These are phyloP conservation scores for Penicillium thymicola DNA, from an alignment of 2,329 filamentous ascomycete genomes.

Conservation along the genomic window DNA sequence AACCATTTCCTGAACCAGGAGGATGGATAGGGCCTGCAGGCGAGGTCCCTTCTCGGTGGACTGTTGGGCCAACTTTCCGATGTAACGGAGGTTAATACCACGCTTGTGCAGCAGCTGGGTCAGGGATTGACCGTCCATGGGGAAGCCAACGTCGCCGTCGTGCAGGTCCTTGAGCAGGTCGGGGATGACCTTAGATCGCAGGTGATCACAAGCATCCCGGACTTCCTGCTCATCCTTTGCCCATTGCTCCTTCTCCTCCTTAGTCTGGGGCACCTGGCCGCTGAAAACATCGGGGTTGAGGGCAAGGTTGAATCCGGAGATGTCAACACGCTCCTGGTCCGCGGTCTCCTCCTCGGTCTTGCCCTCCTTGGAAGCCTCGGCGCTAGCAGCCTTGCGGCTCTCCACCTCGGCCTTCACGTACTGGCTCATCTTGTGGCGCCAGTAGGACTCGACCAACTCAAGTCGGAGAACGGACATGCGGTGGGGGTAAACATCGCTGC, in stretches of 20 bases:
- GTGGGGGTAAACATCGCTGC: constrained; percentile 72
- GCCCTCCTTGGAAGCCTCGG: constrained; percentile 36
- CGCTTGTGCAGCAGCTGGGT: constrained; percentile 89
- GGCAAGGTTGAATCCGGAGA: constrained; percentile 80
- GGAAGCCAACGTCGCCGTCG: constrained; percentile 92
- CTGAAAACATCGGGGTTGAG: constrained; percentile 96
- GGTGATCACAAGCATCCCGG: constrained; percentile 73
- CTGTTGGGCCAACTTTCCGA: constrained; percentile 76
- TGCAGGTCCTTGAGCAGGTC: constrained; percentile 80
- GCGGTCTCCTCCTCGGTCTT: constrained; percentile 41
- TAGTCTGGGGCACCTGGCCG: constrained; percentile 83
- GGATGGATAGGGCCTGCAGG: constrained; percentile 70
- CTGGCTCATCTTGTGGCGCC: constrained; percentile 79
- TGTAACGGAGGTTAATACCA: constrained; percentile 93
- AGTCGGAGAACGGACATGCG: constrained; percentile 91
- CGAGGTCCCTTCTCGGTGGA: constrained; percentile 66
- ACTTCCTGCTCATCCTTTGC: constrained; percentile 84
- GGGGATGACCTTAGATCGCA: constrained; percentile 76
- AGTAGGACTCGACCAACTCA: constrained; percentile 84
- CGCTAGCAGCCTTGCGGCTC: constrained; percentile 52
- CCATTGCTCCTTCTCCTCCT: constrained; percentile 82
- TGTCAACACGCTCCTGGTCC: constrained; percentile 70
- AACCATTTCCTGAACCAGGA: constrained; percentile 89
- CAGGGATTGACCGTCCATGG: constrained; percentile 95
- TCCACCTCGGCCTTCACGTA: constrained; percentile 80